Conservation (phyloP, 495 filamentous ascomycete species). For the Daldinia grandis region DNA sequence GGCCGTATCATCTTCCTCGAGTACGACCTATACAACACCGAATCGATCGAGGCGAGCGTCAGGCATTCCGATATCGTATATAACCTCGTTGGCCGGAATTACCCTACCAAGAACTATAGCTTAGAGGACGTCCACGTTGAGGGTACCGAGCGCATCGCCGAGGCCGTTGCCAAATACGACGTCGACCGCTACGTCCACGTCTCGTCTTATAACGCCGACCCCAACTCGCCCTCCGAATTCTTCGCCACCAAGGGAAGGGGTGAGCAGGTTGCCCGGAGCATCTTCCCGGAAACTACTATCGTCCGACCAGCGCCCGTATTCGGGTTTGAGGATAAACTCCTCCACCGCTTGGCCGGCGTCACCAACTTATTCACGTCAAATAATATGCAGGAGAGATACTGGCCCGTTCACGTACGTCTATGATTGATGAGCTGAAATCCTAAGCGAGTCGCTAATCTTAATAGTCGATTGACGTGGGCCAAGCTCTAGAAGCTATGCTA, state of each 20-base stretch:
- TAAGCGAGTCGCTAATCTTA: slow-evolving; percentile 4
- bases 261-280: slow-evolving; percentile 83
- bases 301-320: slow-evolving; percentile 94
- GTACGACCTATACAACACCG: slow-evolving; percentile 93
- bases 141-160: slow-evolving; percentile 91
- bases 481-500: slow-evolving; percentile 85
- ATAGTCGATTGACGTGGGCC: slow-evolving; percentile 86
- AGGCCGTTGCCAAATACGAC: slow-evolving; percentile 98
- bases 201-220: slow-evolving; percentile 90
- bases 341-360: slow-evolving; percentile 81
- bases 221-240: slow-evolving; percentile 82
- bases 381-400: slow-evolving; percentile 88
- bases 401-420: slow-evolving; percentile 86
- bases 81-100: slow-evolving; percentile 92
- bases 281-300: slow-evolving; percentile 98
- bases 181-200: slow-evolving; percentile 97
- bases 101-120: slow-evolving; percentile 98
- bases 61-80: slow-evolving; percentile 97
- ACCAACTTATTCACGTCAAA: slow-evolving; percentile 88
- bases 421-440: background rate
- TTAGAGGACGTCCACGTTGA: slow-evolving; percentile 94
- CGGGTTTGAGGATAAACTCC: slow-evolving; percentile 91
- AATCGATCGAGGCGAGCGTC: slow-evolving; percentile 95
- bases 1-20: slow-evolving; percentile 90
- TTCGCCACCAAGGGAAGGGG: slow-evolving; percentile 88